Evolutionary conservation across 1,284 basidiomycete species (phyloP), one percentile per base, ranked within the genome.

Genomic region (Malassezia arunalokei): DNA sequence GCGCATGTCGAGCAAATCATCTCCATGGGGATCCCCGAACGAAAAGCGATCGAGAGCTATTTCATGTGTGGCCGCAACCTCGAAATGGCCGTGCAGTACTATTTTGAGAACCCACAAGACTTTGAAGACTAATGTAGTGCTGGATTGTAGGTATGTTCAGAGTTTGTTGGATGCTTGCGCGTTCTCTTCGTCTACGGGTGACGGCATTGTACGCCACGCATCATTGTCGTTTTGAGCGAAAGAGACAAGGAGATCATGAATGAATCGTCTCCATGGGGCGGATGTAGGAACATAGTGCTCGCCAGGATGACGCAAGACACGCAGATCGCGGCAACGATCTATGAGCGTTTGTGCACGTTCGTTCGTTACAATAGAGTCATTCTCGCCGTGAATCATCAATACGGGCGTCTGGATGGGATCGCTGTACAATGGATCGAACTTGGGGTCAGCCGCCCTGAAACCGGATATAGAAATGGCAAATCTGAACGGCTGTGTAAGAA

Each of bases 11-110:
- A 68, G 49, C 64, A 68, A 42, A 73, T 73, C 40, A 58, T 63
- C 8, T 65, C 62, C 3, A 68, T 73, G 66, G 70, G 70, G 28
- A 68, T 73, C 24, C 66, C 68, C 4, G 64, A 70, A 40, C 47
- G 44, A 24, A 66, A 68, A 55, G 70, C 70, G 20, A 68, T 71
- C 40, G 69, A 71, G 46, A 54, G 49, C 31, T 73, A 63, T 51
- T 64, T 73, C 7, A 70, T 71, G 66, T 73, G 70, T 43, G 70
- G 66, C 17, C 58, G 64, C 40, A 73, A 73, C 44, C 58, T 71
- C 40, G 70, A 73, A 49, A 68, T 72, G 66, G 69, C 69, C 5
- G 63, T 72, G 15, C 68, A 71, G 56, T 72, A 71, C 49, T 72
- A 72, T 49, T 72, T 69, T 52, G 69, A 69, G 45, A 58, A 58